phyloP scores from a whole-genome alignment of 2,329 filamentous ascomycete genomes.

The Drechmeria coniospora region DNA sequence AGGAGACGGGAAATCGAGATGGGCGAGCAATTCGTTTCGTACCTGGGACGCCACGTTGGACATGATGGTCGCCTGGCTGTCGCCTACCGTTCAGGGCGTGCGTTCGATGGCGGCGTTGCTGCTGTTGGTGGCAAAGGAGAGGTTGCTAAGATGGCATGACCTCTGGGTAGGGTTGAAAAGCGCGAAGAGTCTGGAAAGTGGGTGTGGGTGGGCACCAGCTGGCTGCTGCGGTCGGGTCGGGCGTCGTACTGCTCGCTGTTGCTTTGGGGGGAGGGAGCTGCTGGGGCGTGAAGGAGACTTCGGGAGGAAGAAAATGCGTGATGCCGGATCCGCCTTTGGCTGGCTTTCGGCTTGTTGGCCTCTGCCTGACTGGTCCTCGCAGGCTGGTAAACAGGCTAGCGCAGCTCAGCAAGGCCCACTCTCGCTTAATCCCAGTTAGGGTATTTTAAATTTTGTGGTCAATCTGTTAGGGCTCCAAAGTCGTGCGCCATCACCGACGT shows the following conservation, averaged over 20 bases:
- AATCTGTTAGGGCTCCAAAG: slow-evolving; percentile 10
- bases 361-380: background rate
- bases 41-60: slow-evolving; percentile 45
- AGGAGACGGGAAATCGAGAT: background rate
- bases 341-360: background rate
- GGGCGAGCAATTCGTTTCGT: slow-evolving; percentile 14
- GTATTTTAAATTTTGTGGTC: slow-evolving; percentile 12
- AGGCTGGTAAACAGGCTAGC: background rate
- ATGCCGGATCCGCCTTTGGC: background rate
- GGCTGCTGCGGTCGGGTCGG: slow-evolving; percentile 2
- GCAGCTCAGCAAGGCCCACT: slow-evolving; percentile 2
- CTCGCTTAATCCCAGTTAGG: slow-evolving; percentile 10
- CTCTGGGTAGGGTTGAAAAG: slow-evolving; percentile 10
- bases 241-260: no score
- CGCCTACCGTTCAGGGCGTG: slow-evolving; percentile 27
- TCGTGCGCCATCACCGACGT: no score
- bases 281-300: no score
- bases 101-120: slow-evolving; percentile 19
- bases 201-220: slow-evolving; percentile 5
- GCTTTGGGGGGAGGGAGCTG: no score
- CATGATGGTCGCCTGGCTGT: slow-evolving; percentile 40
- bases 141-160: slow-evolving; percentile 23
- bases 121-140: slow-evolving; percentile 15
- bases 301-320: no score
- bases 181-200: slow-evolving; percentile 7